phyloP scores from a whole-genome alignment of 176 grass and related monocot genomes.

The Elaeis guineensis region DNA sequence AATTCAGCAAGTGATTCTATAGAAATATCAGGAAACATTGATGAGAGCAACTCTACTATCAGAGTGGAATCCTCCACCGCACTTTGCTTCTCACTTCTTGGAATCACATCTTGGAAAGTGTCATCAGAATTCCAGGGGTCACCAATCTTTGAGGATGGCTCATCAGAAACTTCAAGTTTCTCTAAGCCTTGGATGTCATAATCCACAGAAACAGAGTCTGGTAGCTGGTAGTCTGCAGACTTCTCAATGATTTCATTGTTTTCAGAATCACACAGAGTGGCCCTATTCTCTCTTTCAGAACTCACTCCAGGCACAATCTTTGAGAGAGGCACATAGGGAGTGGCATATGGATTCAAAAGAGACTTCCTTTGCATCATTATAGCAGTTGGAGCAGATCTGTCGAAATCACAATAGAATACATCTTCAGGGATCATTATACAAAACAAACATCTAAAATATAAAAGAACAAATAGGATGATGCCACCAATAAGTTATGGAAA shows the following conservation, averaged over 20 bases:
- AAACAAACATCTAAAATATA: too few relatives aligned
- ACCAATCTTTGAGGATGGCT: background rate
- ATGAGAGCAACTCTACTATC: background rate
- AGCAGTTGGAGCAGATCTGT: background rate
- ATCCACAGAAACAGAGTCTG: constrained; percentile 1
- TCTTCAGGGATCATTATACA: too few relatives aligned
- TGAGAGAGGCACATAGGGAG: background rate
- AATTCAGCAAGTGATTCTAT: background rate
- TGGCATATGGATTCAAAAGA: background rate
- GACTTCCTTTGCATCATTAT: background rate
- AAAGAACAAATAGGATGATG: too few relatives aligned
- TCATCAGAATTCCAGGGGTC: background rate
- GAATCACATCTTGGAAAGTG: background rate
- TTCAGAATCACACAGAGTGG: background rate
- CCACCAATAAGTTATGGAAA: too few relatives aligned
- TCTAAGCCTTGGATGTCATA: background rate
- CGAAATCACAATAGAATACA: too few relatives aligned
- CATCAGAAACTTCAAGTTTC: background rate
- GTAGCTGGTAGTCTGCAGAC: background rate
- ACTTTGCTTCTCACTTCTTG: background rate
- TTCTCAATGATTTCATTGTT: background rate
- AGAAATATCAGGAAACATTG: background rate
- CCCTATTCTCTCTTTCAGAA: background rate
- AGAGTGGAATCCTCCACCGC: background rate
- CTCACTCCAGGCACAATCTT: background rate